These are phyloP conservation scores for Barnettozyma botsteinii DNA, from an alignment of 805 yeast genomes.

Conservation along the genomic window DNA sequence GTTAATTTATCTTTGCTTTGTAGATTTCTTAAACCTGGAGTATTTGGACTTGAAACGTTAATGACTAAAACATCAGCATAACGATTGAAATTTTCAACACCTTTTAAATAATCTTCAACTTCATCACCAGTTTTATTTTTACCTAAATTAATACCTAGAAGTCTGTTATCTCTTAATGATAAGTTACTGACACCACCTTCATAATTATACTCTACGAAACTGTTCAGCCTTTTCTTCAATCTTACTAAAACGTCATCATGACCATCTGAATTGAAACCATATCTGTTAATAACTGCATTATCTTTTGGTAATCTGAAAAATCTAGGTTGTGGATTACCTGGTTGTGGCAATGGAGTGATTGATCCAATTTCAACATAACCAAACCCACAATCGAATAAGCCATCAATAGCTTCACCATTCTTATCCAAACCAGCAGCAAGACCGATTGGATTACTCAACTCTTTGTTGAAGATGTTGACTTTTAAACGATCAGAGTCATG, in stretches of 20 bases:
- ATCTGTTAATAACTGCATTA: conserved; percentile 88
- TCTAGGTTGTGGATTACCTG: conserved; percentile 91
- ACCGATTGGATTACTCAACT: conserved; percentile 73
- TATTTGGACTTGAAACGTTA: conserved; percentile 92
- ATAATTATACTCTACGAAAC: conserved; percentile 25
- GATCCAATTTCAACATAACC: conserved; percentile 91
- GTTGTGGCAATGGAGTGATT: conserved; percentile 87
- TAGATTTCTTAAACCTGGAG: conserved; percentile 87
- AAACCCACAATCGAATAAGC: conserved; percentile 72
- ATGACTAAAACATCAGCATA: conserved; percentile 86
- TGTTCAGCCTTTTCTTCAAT: conserved; percentile 57
- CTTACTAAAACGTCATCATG: conserved; percentile 67
- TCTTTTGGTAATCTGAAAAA: conserved; percentile 82
- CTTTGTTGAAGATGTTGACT: conserved; percentile 60
- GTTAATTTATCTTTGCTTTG: conserved; percentile 75
- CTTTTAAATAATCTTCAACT: conserved; percentile 75
- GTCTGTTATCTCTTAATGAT: conserved; percentile 56
- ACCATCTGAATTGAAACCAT: conserved; percentile 92
- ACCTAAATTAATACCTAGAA: conserved; percentile 82
- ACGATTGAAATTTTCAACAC: conserved; percentile 76
- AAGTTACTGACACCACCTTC: conserved; percentile 25
- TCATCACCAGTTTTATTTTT: conserved; percentile 92
- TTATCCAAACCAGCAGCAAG: conserved; percentile 96
- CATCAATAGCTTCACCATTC: conserved; percentile 85
- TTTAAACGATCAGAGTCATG: conserved; percentile 45